phyloP scores from a whole-genome alignment of 139 green algal species.

The Chlamydomonas schloesseri region DNA sequence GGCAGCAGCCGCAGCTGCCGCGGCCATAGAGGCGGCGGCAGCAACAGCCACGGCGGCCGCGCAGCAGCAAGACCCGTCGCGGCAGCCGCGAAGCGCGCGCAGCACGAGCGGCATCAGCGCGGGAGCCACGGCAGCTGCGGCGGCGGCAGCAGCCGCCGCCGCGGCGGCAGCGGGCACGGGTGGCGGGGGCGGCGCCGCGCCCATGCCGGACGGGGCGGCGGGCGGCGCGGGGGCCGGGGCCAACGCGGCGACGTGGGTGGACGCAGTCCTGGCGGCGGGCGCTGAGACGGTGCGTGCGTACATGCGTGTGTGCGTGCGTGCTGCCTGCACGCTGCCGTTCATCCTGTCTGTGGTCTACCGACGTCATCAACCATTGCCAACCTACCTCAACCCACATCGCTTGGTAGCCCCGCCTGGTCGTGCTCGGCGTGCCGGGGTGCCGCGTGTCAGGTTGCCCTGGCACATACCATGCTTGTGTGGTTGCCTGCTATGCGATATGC shows the following conservation, averaged over 20 bases:
- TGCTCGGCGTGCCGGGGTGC: too few species aligned
- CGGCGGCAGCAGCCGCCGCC: background rate
- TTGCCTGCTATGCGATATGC: too few species aligned
- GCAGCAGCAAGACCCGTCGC: background rate
- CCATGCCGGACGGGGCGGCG: background rate
- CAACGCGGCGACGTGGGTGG: slow-evolving; percentile 4
- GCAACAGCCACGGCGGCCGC: background rate
- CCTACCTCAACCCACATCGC: too few species aligned
- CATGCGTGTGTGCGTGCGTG: background rate
- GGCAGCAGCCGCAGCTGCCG: background rate
- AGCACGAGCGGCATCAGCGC: background rate
- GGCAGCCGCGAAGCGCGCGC: background rate
- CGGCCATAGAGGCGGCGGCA: background rate
- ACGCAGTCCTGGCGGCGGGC: background rate
- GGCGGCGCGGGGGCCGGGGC: too few species aligned
- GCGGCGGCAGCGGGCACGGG: too few species aligned
- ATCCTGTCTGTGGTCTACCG: too few species aligned
- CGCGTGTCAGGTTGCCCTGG: too few species aligned
- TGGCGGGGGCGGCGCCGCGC: background rate
- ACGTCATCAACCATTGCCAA: too few species aligned
- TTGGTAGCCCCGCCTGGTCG: too few species aligned
- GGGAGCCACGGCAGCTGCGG: too few species aligned
- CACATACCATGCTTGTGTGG: too few species aligned
- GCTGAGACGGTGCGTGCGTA: background rate
- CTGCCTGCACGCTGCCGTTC: background rate